Percentiles rank a stretch among this genome's conserved stretches.
Conservation (phyloP, 345 rosid genomes). For the Aquilaria yunnanensis region DNA sequence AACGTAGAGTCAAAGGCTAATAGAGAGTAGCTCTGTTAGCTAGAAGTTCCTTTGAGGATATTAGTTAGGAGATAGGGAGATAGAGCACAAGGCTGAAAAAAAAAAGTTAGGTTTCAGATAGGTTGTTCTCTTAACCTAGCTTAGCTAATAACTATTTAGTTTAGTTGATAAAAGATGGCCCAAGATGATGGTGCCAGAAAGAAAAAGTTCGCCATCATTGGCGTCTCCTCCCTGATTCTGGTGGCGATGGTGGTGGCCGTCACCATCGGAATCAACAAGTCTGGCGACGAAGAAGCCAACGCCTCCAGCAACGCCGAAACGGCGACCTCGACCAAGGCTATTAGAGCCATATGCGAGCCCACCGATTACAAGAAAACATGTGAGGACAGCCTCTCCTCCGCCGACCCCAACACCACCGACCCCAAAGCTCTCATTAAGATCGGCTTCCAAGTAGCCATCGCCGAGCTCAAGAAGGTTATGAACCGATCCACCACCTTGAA, state of each 20-base stretch:
- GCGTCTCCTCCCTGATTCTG: slow-evolving; percentile 41
- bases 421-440: slow-evolving; percentile 53
- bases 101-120: no score
- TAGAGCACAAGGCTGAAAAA: no score
- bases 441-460: slow-evolving; percentile 38
- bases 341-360: slow-evolving; percentile 52
- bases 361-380: slow-evolving; percentile 56
- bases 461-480: slow-evolving; percentile 29
- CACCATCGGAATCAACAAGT: slow-evolving; percentile 22
- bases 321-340: slow-evolving; percentile 31
- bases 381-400: slow-evolving; percentile 29
- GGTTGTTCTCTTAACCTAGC: no score
- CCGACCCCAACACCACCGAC: slow-evolving; percentile 39
- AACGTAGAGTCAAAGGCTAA: no score
- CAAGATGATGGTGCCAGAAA: slow-evolving; percentile 8
- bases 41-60: no score
- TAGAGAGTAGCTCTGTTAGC: no score
- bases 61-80: no score
- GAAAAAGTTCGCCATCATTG: slow-evolving; percentile 37
- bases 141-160: no score
- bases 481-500: slow-evolving; percentile 33
- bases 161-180: no score
- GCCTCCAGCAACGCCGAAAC: not conserved
- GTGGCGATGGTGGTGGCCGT: slow-evolving; percentile 64
- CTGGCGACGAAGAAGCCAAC: not conserved